These are phyloP conservation scores for Hygrocybe punicea DNA, from an alignment of 768 basidiomycete species.

Conservation along the genomic window DNA sequence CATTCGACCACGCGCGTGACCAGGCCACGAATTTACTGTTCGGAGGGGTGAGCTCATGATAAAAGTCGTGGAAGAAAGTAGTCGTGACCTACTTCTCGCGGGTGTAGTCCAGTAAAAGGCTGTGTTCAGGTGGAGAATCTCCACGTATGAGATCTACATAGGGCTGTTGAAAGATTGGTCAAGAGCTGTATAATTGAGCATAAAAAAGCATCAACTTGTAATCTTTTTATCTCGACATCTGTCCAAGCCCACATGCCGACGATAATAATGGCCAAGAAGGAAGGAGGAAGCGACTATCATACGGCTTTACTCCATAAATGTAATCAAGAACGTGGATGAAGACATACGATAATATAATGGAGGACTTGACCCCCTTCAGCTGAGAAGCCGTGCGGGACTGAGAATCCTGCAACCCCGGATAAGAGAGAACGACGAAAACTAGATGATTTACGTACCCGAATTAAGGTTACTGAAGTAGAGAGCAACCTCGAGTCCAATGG, in stretches of 20 bases:
- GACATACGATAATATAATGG: neutral
- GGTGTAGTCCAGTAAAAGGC: conserved; percentile 3
- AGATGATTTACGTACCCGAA: conserved; percentile 17
- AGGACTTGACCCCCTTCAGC: neutral
- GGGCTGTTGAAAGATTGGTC: neutral
- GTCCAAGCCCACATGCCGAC: neutral
- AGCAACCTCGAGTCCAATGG: conserved; percentile 31
- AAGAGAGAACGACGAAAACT: neutral
- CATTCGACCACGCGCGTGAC: neutral
- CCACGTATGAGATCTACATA: neutral
- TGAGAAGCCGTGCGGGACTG: neutral
- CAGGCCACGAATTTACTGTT: neutral
- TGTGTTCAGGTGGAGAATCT: neutral
- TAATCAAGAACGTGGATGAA: neutral
- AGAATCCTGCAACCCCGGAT: neutral
- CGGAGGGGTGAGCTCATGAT: neutral
- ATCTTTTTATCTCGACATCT: neutral
- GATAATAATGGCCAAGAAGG: conserved; percentile 5
- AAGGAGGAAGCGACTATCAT: neutral
- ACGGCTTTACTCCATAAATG: neutral
- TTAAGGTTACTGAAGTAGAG: conserved; percentile 27
- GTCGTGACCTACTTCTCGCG: neutral
- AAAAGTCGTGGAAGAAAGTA: neutral
- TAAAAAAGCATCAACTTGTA: neutral
- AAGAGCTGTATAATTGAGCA: neutral